Conservation (phyloP, 1,139 yeast species). For the Nadsonia commutata region DNA sequence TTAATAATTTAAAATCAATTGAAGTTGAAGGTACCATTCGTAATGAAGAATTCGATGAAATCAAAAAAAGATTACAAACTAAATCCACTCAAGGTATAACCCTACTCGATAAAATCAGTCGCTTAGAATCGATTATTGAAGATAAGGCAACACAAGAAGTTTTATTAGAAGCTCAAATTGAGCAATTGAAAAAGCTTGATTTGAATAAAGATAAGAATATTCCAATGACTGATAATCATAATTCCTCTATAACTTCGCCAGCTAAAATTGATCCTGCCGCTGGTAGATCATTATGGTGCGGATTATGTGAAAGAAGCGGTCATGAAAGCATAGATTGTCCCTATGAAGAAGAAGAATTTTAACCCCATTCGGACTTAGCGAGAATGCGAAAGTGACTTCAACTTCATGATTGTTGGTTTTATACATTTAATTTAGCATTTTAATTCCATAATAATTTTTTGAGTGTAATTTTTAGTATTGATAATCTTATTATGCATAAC, state of each 20-base stretch:
- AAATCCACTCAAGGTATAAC: background rate
- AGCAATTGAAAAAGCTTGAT: slow-evolving; percentile 4
- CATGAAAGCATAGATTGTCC: slow-evolving; percentile 84
- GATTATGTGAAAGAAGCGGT: slow-evolving; percentile 79
- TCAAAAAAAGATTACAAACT: slow-evolving; percentile 6
- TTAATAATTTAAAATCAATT: slow-evolving; percentile 12
- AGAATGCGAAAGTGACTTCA: too few relatives aligned
- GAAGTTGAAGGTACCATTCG: slow-evolving; percentile 11
- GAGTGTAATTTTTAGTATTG: too few relatives aligned
- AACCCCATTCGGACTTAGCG: too few relatives aligned
- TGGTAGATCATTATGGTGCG: slow-evolving; percentile 78
- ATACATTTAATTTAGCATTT: too few relatives aligned
- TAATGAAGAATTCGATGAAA: slow-evolving; percentile 9
- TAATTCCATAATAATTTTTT: too few relatives aligned
- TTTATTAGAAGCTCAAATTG: slow-evolving; percentile 7
- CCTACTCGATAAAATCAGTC: background rate
- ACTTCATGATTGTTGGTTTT: too few relatives aligned
- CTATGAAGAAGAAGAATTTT: slow-evolving; percentile 41
- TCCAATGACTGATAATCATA: slow-evolving; percentile 25
- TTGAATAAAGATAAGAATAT: slow-evolving; percentile 11
- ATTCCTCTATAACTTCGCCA: slow-evolving; percentile 14
- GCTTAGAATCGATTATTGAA: background rate
- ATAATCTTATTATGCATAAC: too few relatives aligned
- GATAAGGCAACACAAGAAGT: background rate
- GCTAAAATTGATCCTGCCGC: slow-evolving; percentile 47